Percentiles rank a stretch among this genome's conserved stretches.
These are phyloP conservation scores for Inosperma sp. DNA, from an alignment of 768 basidiomycete genomes.

Conservation along the genomic window DNA sequence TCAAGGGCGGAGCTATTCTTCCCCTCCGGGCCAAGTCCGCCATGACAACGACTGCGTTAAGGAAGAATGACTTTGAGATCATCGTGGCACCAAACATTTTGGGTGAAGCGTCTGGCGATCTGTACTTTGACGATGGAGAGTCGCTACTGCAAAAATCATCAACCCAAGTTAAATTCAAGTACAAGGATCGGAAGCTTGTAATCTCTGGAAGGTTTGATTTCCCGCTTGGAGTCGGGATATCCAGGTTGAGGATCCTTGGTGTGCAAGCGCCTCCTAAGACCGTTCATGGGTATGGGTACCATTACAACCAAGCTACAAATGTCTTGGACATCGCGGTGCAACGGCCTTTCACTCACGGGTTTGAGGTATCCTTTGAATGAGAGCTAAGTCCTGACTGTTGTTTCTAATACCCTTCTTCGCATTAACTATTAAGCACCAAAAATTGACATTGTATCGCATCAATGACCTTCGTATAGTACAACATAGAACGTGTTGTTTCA, in stretches of 20 bases:
- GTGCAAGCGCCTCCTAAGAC: constrained; percentile 27
- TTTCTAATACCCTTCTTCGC: no score
- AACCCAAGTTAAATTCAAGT: constrained; percentile 34
- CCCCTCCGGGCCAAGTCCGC: constrained; percentile 51
- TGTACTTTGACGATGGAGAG: constrained; percentile 66
- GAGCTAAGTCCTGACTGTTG: no score
- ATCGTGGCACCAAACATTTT: constrained; percentile 52
- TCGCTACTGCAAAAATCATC: constrained; percentile 33
- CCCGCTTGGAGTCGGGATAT: constrained; percentile 33
- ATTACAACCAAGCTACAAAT: neutral
- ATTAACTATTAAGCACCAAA: no score
- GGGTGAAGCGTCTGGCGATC: constrained; percentile 47
- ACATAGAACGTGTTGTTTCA: no score
- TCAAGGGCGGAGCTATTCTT: constrained; percentile 54
- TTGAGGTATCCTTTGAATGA: neutral
- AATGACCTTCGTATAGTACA: no score
- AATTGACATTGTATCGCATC: no score
- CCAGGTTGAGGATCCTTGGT: constrained; percentile 37
- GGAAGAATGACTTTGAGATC: constrained; percentile 55
- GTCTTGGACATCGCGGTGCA: neutral
- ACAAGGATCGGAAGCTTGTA: constrained; percentile 25
- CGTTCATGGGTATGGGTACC: constrained; percentile 17
- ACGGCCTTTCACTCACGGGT: neutral
- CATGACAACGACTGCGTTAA: constrained; percentile 57
- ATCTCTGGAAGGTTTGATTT: constrained; percentile 38